Conservation (phyloP, 192 early-diverging fungal genomes). For the Coemansia sp. region DNA sequence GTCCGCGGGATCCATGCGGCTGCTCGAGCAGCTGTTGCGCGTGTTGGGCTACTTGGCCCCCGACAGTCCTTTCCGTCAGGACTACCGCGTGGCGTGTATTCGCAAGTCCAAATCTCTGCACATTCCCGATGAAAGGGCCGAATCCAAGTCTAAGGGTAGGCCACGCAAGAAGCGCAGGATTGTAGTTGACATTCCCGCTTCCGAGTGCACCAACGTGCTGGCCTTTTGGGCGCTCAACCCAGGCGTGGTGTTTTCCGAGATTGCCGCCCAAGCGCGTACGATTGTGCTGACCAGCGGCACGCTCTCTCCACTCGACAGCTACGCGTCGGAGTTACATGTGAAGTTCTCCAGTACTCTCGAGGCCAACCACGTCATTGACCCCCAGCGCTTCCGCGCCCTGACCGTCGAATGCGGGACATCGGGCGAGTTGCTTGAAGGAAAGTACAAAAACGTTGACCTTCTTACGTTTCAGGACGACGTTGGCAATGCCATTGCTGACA, state of each 20-base stretch:
- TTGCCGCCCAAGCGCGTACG: conserved; percentile 47
- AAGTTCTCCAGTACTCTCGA: conserved; percentile 56
- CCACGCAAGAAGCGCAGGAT: conserved; percentile 2
- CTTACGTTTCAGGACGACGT: conserved; percentile 58
- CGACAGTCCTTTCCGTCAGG: conserved; percentile 7
- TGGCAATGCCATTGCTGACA: conserved; percentile 44
- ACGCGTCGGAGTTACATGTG: conserved; percentile 59
- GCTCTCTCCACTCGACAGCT: conserved; percentile 64
- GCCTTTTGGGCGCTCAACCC: conserved; percentile 46
- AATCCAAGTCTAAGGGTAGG: background rate
- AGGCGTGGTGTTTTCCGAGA: conserved; percentile 39
- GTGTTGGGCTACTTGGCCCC: conserved; percentile 17
- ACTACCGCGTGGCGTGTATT: conserved; percentile 38
- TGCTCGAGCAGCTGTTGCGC: conserved; percentile 24
- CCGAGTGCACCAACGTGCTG: conserved; percentile 19
- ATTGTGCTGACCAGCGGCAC: conserved; percentile 67
- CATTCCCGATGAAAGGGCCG: no score
- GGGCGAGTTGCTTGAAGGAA: conserved; percentile 39
- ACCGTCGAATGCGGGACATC: conserved; percentile 56
- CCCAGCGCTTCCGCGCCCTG: conserved; percentile 59
- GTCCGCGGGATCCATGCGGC: conserved; percentile 21
- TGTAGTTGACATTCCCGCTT: background rate
- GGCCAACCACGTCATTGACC: conserved; percentile 68
- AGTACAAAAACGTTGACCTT: conserved; percentile 41
- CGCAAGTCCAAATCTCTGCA: background rate